Percentiles rank a stretch among this genome's conserved stretches.
Conservation (phyloP, 257 asterid species). For the Solanum sejunctum region DNA sequence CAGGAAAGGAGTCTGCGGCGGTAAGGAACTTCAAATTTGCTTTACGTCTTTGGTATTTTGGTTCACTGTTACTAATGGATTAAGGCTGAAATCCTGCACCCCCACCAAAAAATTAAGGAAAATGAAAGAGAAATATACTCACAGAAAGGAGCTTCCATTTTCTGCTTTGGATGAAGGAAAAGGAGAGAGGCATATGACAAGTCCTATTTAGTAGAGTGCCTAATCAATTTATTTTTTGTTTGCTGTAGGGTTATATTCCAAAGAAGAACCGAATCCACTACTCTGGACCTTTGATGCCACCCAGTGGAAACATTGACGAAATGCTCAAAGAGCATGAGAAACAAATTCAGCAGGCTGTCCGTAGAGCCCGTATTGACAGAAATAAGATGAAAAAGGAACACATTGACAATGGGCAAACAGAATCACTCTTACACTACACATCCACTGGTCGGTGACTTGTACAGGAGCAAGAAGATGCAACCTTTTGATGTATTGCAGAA, state of each 20-base stretch:
- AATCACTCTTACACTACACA: constrained; percentile 45
- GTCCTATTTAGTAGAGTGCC: not conserved
- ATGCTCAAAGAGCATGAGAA: constrained; percentile 78
- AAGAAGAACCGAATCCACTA: constrained; percentile 59
- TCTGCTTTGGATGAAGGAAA: not conserved
- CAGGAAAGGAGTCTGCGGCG: constrained; percentile 27
- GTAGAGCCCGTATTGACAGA: constrained; percentile 69
- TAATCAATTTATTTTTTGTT: not conserved
- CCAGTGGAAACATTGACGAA: constrained; percentile 56
- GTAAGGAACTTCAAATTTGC: constrained; percentile 16
- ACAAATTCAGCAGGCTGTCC: constrained; percentile 72
- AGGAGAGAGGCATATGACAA: not conserved
- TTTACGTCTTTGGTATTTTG: not conserved
- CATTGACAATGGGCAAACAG: constrained; percentile 39
- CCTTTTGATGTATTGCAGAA: not conserved
- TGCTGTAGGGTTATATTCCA: constrained; percentile 26
- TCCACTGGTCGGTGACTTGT: constrained; percentile 32
- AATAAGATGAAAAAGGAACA: constrained; percentile 26
- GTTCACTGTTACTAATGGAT: no score
- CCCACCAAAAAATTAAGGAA: not conserved
- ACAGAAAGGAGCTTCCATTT: not conserved
- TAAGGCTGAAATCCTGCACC: not conserved
- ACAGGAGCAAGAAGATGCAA: not conserved
- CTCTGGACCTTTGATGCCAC: constrained; percentile 71
- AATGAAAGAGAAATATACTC: not conserved